Evolutionary conservation across 169 alveolate species (phyloP).

Genomic region (Eimeria necatrix): DNA sequence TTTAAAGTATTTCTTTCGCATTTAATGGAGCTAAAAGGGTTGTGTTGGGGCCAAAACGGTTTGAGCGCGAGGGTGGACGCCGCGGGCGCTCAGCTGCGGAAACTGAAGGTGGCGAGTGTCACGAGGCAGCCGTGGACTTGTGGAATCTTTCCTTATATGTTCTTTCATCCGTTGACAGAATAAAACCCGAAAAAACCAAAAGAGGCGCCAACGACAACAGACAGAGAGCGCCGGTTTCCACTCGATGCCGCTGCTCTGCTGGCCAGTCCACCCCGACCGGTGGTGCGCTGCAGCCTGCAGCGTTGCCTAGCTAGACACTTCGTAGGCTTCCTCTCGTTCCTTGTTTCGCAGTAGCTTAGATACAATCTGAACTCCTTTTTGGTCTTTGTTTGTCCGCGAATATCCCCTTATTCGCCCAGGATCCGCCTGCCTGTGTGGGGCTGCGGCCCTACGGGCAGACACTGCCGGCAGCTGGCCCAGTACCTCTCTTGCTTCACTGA

Average conservation of each 20-base stretch:
- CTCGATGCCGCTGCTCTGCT: background rate
- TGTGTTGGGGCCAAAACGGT: background rate
- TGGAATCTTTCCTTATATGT: too few species aligned
- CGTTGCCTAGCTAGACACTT: background rate
- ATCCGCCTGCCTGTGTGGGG: conserved; percentile 4
- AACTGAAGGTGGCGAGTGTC: background rate
- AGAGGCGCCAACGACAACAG: background rate
- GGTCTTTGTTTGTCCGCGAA: background rate
- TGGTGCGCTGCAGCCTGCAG: background rate
- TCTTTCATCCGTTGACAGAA: background rate
- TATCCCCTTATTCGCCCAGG: background rate
- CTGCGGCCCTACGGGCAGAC: conserved; percentile 48
- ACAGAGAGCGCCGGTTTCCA: background rate
- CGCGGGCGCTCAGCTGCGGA: background rate
- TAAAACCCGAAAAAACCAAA: background rate
- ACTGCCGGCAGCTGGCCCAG: conserved; percentile 61
- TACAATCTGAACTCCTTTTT: background rate
- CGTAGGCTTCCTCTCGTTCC: background rate
- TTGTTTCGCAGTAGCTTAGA: background rate
- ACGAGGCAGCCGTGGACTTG: background rate
- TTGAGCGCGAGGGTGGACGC: background rate
- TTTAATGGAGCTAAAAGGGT: background rate
- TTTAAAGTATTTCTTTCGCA: background rate
- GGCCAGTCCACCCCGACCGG: conserved; percentile 17
- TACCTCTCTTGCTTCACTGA: background rate